phyloP scores from a whole-genome alignment of 75 land plant genomes.

The Cunninghamia lanceolata region DNA sequence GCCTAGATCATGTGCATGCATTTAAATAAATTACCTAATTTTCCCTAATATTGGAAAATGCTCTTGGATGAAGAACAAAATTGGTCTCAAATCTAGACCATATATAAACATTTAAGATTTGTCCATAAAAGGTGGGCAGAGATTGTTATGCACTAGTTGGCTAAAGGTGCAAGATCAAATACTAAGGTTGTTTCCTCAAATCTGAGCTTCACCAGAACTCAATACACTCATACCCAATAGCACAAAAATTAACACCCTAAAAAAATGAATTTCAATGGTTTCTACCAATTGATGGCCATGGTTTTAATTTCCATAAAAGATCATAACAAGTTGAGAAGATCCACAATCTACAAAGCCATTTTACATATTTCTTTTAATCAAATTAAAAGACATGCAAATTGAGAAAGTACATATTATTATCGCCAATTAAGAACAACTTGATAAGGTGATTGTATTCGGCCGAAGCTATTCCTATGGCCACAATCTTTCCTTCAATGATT shows the following conservation, averaged over 20 bases:
- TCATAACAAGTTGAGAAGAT: background rate
- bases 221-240: background rate
- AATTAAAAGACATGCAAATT: background rate
- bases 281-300: background rate
- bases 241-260: background rate
- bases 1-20: background rate
- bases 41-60: background rate
- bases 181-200: no score
- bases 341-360: background rate
- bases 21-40: background rate
- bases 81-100: no score
- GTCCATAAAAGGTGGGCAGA: background rate
- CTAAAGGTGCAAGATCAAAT: background rate
- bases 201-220: background rate
- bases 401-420: slow-evolving; percentile 36
- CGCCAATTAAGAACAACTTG: slow-evolving; percentile 60
- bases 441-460: slow-evolving; percentile 63
- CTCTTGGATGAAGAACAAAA: no score
- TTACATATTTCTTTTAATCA: background rate
- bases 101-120: no score
- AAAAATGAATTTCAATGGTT: background rate
- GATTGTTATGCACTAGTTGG: background rate
- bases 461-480: slow-evolving; percentile 40
- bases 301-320: background rate
- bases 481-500: slow-evolving; percentile 37